phyloP scores from a whole-genome alignment of 768 basidiomycete genomes.

The Russula lepida region DNA sequence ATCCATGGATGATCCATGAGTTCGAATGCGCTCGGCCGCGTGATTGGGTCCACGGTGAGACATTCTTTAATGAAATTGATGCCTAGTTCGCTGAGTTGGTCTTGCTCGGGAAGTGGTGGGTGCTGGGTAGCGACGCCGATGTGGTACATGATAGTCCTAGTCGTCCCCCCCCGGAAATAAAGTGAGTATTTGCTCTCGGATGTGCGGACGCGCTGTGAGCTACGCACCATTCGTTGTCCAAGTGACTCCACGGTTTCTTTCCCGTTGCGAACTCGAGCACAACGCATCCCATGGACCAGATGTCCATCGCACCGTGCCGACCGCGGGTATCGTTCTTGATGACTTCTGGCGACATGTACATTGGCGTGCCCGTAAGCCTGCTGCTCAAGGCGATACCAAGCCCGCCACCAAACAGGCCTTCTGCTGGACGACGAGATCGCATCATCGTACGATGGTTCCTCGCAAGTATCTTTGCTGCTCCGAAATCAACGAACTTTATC shows the following conservation, averaged over 20 bases:
- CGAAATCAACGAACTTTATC: constrained; percentile 96
- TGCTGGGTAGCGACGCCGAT: constrained; percentile 96
- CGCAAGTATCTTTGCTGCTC: constrained; percentile 91
- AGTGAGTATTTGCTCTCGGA: background rate
- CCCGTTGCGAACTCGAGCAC: constrained; percentile 95
- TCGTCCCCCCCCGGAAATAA: too few species aligned
- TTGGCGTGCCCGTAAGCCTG: constrained; percentile 92
- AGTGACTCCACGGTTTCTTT: constrained; percentile 95
- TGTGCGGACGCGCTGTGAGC: background rate
- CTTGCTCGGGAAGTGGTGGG: constrained; percentile 87
- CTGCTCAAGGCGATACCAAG: constrained; percentile 50
- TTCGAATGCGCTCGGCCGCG: constrained; percentile 77
- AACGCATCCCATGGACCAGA: constrained; percentile 98
- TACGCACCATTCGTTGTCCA: constrained; percentile 93
- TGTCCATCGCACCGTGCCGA: constrained; percentile 91
- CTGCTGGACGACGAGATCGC: constrained; percentile 52
- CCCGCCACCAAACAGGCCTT: constrained; percentile 29
- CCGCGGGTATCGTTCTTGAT: constrained; percentile 91
- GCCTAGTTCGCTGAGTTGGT: constrained; percentile 80
- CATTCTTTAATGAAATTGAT: constrained; percentile 93
- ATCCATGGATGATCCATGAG: constrained; percentile 89
- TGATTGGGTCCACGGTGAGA: constrained; percentile 75
- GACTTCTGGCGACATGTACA: constrained; percentile 99
- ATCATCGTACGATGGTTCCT: constrained; percentile 80
- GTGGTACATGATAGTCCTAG: constrained; percentile 99